Conservation (phyloP, 495 filamentous ascomycete genomes). For the Aspergillus cristatus region DNA sequence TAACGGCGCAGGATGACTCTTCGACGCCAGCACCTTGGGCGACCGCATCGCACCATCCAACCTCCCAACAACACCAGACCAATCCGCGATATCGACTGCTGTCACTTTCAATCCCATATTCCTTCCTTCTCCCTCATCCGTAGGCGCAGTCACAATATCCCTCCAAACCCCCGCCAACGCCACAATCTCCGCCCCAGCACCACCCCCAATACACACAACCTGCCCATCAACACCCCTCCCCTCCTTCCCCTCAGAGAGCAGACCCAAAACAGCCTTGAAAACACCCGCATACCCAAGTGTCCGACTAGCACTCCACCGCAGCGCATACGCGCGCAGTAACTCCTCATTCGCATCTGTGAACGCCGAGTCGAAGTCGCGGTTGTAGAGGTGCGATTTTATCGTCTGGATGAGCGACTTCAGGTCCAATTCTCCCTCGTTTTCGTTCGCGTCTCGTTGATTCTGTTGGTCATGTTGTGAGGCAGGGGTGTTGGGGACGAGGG, state of each 20-base stretch:
- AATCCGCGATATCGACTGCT: slow-evolving; percentile 73
- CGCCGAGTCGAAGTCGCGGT: slow-evolving; percentile 70
- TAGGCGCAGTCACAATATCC: slow-evolving; percentile 17
- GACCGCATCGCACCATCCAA: slow-evolving; percentile 39
- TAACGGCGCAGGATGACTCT: slow-evolving; percentile 46
- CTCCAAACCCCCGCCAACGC: slow-evolving; percentile 59
- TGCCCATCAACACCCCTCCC: slow-evolving; percentile 9
- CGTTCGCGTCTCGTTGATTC: not conserved
- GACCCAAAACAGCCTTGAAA: slow-evolving; percentile 35
- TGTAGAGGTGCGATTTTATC: slow-evolving; percentile 75
- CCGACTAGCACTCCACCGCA: slow-evolving; percentile 76
- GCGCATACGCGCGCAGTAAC: slow-evolving; percentile 68
- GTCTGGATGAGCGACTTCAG: slow-evolving; percentile 56
- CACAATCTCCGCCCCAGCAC: slow-evolving; percentile 75
- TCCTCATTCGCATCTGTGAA: slow-evolving; percentile 56
- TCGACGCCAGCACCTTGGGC: slow-evolving; percentile 19
- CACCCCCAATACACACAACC: slow-evolving; percentile 71
- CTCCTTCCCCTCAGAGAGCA: slow-evolving; percentile 2
- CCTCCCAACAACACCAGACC: slow-evolving; percentile 49
- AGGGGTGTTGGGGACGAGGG: slow-evolving; percentile 35
- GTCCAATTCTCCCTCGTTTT: slow-evolving; percentile 18
- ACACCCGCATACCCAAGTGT: slow-evolving; percentile 70
- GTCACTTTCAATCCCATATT: slow-evolving; percentile 39
- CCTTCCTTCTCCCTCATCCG: slow-evolving; percentile 3
- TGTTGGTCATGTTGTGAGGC: slow-evolving; percentile 4